A percentile compares a stretch with the other conserved stretches of the same genome.
Conservation (phyloP, 148 eudicot genomes). For the Pharnaceum exiguum region DNA sequence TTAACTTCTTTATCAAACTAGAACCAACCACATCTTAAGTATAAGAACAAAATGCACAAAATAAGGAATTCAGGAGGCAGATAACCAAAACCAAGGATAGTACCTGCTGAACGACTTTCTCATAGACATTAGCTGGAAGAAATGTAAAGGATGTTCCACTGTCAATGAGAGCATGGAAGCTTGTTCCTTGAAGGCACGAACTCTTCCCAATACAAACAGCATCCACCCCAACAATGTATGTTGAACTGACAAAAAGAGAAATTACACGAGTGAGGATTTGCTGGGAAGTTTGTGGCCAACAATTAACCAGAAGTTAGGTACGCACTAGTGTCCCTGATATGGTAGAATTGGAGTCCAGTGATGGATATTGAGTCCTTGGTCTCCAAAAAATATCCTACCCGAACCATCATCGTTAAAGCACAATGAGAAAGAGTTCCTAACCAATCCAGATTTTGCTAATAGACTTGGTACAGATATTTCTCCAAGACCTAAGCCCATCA, state of each 20-base stretch:
- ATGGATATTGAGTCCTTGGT: conserved; percentile 57
- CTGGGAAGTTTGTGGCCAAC: neutral
- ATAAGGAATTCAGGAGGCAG: neutral
- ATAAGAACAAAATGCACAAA: neutral
- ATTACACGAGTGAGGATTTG: neutral
- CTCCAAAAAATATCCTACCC: conserved; percentile 85
- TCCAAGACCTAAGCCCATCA: conserved; percentile 86
- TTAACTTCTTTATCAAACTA: conserved; percentile 84
- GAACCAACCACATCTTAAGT: conserved; percentile 9
- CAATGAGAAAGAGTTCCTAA: conserved; percentile 72
- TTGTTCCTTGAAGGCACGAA: conserved; percentile 66
- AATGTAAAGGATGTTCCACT: conserved; percentile 87
- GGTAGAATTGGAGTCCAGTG: conserved; percentile 69
- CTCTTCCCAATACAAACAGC: conserved; percentile 62
- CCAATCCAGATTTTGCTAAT: conserved; percentile 76
- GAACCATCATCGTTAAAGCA: conserved; percentile 74
- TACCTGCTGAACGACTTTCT: conserved; percentile 70
- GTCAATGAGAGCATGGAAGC: conserved; percentile 69
- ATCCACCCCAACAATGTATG: conserved; percentile 74
- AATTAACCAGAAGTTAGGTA: neutral
- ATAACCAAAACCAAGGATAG: neutral
- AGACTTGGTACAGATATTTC: conserved; percentile 78
- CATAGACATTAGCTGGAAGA: conserved; percentile 56
- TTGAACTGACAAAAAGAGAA: conserved; percentile 36
- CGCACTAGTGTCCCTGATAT: conserved; percentile 62